Conservation (phyloP, 768 basidiomycete species). For the Podaxis sp. region DNA sequence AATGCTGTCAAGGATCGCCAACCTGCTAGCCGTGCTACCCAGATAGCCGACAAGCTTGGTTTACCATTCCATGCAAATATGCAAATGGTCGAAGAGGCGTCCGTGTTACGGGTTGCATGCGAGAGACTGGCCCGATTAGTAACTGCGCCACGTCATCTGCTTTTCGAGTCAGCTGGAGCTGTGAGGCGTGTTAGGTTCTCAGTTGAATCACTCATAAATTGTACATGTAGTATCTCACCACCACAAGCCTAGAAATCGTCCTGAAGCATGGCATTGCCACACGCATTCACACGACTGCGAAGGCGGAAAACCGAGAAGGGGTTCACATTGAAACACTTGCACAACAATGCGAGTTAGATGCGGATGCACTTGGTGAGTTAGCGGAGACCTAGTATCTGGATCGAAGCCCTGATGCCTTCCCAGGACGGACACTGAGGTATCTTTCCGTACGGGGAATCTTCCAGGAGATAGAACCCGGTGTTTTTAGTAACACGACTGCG, state of each 20-base stretch:
- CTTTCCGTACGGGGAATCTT: neutral
- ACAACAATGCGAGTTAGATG: neutral
- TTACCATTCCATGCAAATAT: neutral
- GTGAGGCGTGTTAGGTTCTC: neutral
- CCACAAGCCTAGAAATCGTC: neutral
- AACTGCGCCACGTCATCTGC: neutral
- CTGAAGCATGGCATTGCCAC: neutral
- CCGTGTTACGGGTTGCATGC: neutral
- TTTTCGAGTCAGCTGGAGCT: neutral
- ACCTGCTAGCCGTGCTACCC: neutral
- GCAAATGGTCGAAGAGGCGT: neutral
- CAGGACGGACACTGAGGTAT: neutral
- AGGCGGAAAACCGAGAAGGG: neutral
- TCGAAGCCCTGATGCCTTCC: neutral
- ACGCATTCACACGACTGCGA: neutral
- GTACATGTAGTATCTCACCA: neutral
- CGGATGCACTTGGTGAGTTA: neutral
- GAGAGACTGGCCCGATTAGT: neutral
- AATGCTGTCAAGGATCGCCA: neutral
- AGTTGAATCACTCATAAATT: neutral
- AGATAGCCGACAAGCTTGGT: neutral
- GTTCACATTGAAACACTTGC: neutral
- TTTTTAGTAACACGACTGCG: neutral
- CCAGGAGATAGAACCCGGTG: neutral
- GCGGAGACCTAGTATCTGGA: neutral